Conservation (phyloP, 768 basidiomycete genomes). For the Tylopilus balloui region DNA sequence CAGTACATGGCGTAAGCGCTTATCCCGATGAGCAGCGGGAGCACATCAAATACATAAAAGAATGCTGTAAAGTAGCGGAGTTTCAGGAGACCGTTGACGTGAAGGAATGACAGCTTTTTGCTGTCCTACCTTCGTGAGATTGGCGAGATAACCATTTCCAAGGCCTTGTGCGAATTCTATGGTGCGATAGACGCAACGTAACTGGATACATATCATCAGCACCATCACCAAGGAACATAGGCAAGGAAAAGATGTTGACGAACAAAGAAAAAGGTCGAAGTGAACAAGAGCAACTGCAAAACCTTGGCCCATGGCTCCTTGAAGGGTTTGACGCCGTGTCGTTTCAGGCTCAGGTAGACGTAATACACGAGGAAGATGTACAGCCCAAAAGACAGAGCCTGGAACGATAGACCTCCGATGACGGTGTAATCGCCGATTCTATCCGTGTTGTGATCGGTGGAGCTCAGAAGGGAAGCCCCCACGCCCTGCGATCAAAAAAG, state of each 20-base stretch:
- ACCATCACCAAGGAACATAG: no score
- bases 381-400: constrained; percentile 23
- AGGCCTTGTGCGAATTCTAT: constrained; percentile 19
- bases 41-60: constrained; percentile 28
- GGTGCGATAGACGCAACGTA: constrained; percentile 31
- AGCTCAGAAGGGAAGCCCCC: constrained; percentile 21
- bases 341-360: constrained; percentile 13
- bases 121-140: constrained; percentile 24
- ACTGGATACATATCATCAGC: no score
- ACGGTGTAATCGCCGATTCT: constrained; percentile 19
- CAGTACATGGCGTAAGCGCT: constrained; percentile 22
- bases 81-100: no score
- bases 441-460: not conserved
- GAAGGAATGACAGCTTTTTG: no score
- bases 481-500: constrained; percentile 9
- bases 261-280: constrained; percentile 25
- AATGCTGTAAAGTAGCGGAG: no score
- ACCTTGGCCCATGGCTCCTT: constrained; percentile 18
- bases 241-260: no score
- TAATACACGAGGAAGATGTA: constrained; percentile 16
- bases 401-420: constrained; percentile 24
- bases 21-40: constrained; percentile 28
- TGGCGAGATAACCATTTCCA: constrained; percentile 15
- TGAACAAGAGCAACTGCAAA: constrained; percentile 22
- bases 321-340: constrained; percentile 1